phyloP scores from a whole-genome alignment of 768 basidiomycete genomes.

The Lactarius akahatsu region DNA sequence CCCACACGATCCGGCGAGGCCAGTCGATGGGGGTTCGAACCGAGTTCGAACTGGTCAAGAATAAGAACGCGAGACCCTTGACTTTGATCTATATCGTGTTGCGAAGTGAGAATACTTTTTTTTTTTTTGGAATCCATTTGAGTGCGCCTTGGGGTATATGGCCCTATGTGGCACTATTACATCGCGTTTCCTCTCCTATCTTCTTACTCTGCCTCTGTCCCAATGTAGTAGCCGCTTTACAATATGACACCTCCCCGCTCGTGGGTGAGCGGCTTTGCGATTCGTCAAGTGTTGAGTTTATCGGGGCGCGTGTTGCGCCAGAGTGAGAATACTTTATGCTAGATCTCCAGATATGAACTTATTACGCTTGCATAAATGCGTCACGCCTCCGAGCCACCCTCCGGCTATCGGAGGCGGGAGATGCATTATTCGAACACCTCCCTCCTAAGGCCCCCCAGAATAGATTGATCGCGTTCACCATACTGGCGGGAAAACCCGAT shows the following conservation, averaged over 20 bases:
- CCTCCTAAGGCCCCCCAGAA: constrained; percentile 45
- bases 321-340: constrained; percentile 1
- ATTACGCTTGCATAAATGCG: neutral
- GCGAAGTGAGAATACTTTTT: neutral
- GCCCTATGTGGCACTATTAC: too few relatives aligned
- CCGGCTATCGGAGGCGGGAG: neutral
- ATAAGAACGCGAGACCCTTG: neutral
- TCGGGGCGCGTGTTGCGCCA: too few relatives aligned
- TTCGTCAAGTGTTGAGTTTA: too few relatives aligned
- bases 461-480: constrained; percentile 43
- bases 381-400: neutral
- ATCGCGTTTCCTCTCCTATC: too few relatives aligned
- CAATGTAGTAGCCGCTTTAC: too few relatives aligned
- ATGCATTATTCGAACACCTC: constrained; percentile 7
- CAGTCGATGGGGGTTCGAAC: constrained; percentile 18
- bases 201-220: too few relatives aligned
- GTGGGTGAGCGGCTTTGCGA: too few relatives aligned
- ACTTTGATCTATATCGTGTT: neutral
- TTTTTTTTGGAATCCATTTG: too few relatives aligned
- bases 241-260: too few relatives aligned
- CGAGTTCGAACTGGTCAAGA: constrained; percentile 11
- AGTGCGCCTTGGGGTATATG: too few relatives aligned
- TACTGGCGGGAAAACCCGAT: constrained; percentile 44
- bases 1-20: constrained; percentile 11
- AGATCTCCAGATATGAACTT: neutral